Percentiles rank a stretch among this genome's conserved stretches.
These are phyloP conservation scores for Leersia perrieri DNA, from an alignment of 176 grass and related monocot species.

Conservation along the genomic window DNA sequence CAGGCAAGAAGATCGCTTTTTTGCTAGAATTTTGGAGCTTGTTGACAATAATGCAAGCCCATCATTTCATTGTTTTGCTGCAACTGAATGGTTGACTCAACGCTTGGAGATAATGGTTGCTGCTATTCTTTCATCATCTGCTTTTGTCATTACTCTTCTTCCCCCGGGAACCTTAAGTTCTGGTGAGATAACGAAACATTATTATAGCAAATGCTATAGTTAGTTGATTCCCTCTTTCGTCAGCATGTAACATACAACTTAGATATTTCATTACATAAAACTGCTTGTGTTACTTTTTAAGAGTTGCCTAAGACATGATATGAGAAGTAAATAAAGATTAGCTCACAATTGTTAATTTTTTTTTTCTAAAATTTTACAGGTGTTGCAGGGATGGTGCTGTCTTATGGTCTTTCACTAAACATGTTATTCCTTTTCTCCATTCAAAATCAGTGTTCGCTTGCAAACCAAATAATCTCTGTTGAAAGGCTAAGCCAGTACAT, in stretches of 20 bases:
- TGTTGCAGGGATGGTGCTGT: constrained; percentile 63
- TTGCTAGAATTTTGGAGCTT: constrained; percentile 52
- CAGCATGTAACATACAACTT: neutral
- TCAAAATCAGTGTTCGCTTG: constrained; percentile 61
- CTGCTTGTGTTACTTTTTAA: neutral
- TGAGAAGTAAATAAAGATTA: neutral
- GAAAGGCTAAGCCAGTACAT: constrained; percentile 69
- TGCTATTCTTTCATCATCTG: constrained; percentile 50
- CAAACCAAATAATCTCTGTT: constrained; percentile 61
- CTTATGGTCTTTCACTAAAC: constrained; percentile 70
- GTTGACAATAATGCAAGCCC: constrained; percentile 58
- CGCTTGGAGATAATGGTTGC: constrained; percentile 56
- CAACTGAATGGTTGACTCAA: constrained; percentile 75
- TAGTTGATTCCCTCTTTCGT: neutral
- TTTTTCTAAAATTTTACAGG: constrained; percentile 33
- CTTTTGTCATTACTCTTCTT: constrained; percentile 54
- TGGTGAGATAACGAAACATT: constrained; percentile 7
- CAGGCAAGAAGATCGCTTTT: constrained; percentile 58
- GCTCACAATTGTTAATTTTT: neutral
- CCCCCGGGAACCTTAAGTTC: constrained; percentile 55
- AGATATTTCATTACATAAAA: neutral
- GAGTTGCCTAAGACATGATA: no score
- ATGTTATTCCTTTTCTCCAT: constrained; percentile 52
- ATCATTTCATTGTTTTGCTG: constrained; percentile 54
- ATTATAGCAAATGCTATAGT: no score